Evolutionary conservation across 164 flowering plant species (phyloP).

Genomic region (Santalum album): DNA sequence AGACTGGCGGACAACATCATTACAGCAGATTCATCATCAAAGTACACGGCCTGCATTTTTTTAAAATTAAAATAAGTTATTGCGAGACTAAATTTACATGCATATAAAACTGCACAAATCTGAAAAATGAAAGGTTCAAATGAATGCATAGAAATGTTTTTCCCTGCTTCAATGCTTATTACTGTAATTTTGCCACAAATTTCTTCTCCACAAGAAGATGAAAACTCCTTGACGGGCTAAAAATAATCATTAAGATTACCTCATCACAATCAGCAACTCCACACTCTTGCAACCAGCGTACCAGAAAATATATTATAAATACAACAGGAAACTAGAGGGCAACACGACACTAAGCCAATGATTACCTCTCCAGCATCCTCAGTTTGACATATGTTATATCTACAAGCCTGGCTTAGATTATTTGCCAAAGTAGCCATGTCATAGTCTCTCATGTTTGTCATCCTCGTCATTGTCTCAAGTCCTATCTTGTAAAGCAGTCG

Average conservation of each 20-base stretch:
- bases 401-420: slow-evolving; percentile 79
- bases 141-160: neutral
- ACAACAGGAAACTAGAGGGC: neutral
- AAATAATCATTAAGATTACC: slow-evolving; percentile 20
- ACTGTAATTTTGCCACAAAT: no score
- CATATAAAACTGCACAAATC: no score
- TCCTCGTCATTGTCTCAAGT: slow-evolving; percentile 68
- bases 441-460: slow-evolving; percentile 88
- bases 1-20: slow-evolving; percentile 89
- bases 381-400: slow-evolving; percentile 63
- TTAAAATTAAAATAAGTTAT: neutral
- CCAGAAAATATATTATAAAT: slow-evolving; percentile 6
- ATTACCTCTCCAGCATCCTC: slow-evolving; percentile 77
- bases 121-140: neutral
- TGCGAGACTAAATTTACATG: no score
- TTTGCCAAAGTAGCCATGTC: slow-evolving; percentile 87
- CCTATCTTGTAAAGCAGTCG: neutral
- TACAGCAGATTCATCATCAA: slow-evolving; percentile 96
- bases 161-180: neutral
- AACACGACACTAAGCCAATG: neutral
- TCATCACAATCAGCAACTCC: slow-evolving; percentile 78
- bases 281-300: slow-evolving; percentile 45
- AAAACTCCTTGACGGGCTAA: neutral
- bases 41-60: slow-evolving; percentile 75
- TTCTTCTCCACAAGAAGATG: neutral